A percentile compares a stretch with the other conserved stretches of the same genome.
These are phyloP conservation scores for Kwoniella pini DNA, from an alignment of 768 basidiomycete genomes.

Conservation along the genomic window DNA sequence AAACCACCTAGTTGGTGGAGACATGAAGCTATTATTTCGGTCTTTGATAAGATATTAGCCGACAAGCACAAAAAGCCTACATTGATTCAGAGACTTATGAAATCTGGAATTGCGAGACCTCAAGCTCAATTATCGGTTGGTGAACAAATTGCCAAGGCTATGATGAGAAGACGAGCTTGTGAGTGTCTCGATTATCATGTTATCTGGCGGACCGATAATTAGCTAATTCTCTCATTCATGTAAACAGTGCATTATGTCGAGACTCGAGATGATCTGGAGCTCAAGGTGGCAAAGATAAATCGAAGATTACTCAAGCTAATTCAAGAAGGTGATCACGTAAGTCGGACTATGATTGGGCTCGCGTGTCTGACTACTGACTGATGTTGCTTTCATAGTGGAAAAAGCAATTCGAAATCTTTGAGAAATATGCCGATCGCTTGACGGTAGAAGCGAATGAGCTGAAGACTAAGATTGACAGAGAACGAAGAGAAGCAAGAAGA, in stretches of 20 bases:
- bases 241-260: constrained; percentile 79
- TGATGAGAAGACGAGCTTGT: constrained; percentile 81
- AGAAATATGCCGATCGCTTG: constrained; percentile 88
- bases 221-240: too few species aligned
- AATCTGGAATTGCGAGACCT: constrained; percentile 69
- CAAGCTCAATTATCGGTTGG: constrained; percentile 73
- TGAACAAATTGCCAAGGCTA: constrained; percentile 80
- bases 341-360: constrained; percentile 1
- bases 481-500: constrained; percentile 83
- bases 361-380: not conserved
- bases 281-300: constrained; percentile 59
- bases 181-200: not conserved
- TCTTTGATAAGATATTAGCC: constrained; percentile 81
- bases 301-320: constrained; percentile 37
- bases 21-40: constrained; percentile 83
- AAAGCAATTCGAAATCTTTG: constrained; percentile 90
- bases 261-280: constrained; percentile 88
- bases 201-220: not conserved
- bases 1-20: constrained; percentile 94
- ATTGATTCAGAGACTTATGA: constrained; percentile 77
- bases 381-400: constrained; percentile 61
- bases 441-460: constrained; percentile 73
- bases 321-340: constrained; percentile 45
- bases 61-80: constrained; percentile 92
- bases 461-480: constrained; percentile 82